Evolutionary conservation across 1,284 basidiomycete species (phyloP).

Genomic region (Peniophora sp.): DNA sequence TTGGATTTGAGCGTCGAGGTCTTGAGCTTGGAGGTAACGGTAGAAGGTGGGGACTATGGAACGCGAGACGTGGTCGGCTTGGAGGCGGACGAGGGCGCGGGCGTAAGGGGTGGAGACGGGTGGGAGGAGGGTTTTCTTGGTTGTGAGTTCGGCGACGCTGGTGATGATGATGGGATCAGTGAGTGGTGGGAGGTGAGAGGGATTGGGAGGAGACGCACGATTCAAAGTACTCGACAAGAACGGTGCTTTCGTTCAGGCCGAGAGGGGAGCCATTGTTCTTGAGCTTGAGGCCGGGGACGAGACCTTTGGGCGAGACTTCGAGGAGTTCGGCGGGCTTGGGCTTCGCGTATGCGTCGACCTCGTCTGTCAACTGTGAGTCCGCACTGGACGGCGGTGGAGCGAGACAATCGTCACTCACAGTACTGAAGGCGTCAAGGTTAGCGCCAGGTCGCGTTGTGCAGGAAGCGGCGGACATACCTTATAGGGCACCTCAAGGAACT

Average conservation of each 20-base stretch:
- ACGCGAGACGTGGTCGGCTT: slow-evolving; percentile 62
- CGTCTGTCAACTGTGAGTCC: slow-evolving; percentile 34
- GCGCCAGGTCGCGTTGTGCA: neutral
- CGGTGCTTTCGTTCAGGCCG: slow-evolving; percentile 60
- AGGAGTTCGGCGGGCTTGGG: slow-evolving; percentile 76
- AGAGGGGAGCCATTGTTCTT: slow-evolving; percentile 17
- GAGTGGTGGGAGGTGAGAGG: neutral
- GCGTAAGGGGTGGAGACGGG: slow-evolving; percentile 55
- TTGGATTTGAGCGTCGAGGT: slow-evolving; percentile 45
- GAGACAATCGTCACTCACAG: slow-evolving; percentile 17
- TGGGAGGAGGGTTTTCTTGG: slow-evolving; percentile 48
- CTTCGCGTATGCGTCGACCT: slow-evolving; percentile 80
- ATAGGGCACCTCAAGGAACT: slow-evolving; percentile 56
- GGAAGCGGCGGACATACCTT: slow-evolving; percentile 27
- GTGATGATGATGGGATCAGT: neutral
- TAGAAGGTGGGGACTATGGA: slow-evolving; percentile 70
- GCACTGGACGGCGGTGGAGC: too few relatives aligned
- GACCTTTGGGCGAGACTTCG: slow-evolving; percentile 73
- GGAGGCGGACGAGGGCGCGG: slow-evolving; percentile 58
- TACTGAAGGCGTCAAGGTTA: slow-evolving; percentile 19
- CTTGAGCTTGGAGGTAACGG: slow-evolving; percentile 71
- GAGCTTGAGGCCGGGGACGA: slow-evolving; percentile 66
- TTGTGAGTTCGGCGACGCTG: slow-evolving; percentile 40
- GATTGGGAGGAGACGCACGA: slow-evolving; percentile 38
- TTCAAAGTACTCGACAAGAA: slow-evolving; percentile 69